Base-by-base conservation (phyloP, 164 flowering plant species). In the Magnolia officinalis region DNA sequence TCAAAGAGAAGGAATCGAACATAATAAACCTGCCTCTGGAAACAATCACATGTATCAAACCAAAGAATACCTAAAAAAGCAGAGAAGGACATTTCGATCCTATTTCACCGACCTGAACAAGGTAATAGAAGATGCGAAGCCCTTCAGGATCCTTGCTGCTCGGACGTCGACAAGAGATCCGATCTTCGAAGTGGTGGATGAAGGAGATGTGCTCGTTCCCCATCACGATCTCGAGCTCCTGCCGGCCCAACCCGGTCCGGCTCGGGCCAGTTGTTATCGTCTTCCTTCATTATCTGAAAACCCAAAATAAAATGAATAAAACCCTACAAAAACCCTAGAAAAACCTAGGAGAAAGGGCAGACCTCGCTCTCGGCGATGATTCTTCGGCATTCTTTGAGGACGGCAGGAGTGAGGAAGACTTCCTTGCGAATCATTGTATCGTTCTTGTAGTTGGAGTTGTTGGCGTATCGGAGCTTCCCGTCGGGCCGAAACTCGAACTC, bases 171-270 rank as follows among this genome's bases (percentile, higher is more conserved):
- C 93, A 63, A 96, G 94, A 0, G 99, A 94, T 19, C 99, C 99
- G 81, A 94, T 96, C 87, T 96, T 94, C 4, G 99, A 92, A 45
- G 99, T 94, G 14, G 99, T 91, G n/a, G n/a, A n/a, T n/a, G 73
- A 96, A 96, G 9, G 99, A 96, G 31, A 96, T 96, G 75, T 96
- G 99, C 83, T 93, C 98, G 71, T 93, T 95, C 19, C 94, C 98
- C 98, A 95, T 91, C 81, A 95, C 98, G 79, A 93, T 95, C 86
- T 95, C 99, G 63, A 95, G 98, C 86, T 95, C 99, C 78, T 95
- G 97, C 71, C 95, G 75, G 6, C 99, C 99, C 72, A 94, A n/a
- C 90, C 2, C 93, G 85, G 77, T 95, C 98, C 2, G 98, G 99
- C 71, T 92, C 98, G 3, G 99, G 99, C 99, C 99, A 95, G 76